Base-by-base conservation (phyloP, 2,329 filamentous ascomycete genomes). In the Dactylellina drechsleri region DNA sequence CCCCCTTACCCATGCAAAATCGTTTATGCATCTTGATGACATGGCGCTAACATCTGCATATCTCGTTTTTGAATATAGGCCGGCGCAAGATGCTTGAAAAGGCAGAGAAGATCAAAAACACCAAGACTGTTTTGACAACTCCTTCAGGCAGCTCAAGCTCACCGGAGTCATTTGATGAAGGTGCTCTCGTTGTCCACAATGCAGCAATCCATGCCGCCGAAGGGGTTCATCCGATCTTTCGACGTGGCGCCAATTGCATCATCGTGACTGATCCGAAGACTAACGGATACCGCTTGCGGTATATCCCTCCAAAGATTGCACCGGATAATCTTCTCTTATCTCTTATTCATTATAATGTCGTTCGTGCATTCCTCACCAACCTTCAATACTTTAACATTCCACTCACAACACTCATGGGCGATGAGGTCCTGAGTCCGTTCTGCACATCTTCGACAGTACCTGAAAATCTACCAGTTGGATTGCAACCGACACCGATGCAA, bases 401-500 rank as follows among this genome's bases (percentile, higher is more conserved):
- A 10, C 61, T 71, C 43, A 47, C 71, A 10, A 64, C 43, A 23
- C 61, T 58, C 16, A 74, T 61, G 53, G 70, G 16, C 10, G 79
- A 62, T 77, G 52, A 79, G 66, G 6, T 80, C 77, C 47, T 73
- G 28, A 70, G 66, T n/a, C 53, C 77, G 5, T 67, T 76, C 49
- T 78, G 77, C 58, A 77, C 76, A 5, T 76, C 72, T 16, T 50
- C 60, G 28, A 68, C 58, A 10, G 62, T 68, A 2, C 57, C 57
- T 16, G 57, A 43, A 15, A 58, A 67, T 20, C 76, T 74, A 13
- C 77, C 78, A 1, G 7, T 61, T 4, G 54, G 50, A 4, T 77
- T 82, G 2, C 77, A 66, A 4, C 81, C 82, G 0, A 82, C 81
- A 4, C 66, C 67, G 1, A 71, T 81, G n/a, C 81, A 82, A 66